Conservation (phyloP, 306 rosid species). For the Prunus padus region DNA sequence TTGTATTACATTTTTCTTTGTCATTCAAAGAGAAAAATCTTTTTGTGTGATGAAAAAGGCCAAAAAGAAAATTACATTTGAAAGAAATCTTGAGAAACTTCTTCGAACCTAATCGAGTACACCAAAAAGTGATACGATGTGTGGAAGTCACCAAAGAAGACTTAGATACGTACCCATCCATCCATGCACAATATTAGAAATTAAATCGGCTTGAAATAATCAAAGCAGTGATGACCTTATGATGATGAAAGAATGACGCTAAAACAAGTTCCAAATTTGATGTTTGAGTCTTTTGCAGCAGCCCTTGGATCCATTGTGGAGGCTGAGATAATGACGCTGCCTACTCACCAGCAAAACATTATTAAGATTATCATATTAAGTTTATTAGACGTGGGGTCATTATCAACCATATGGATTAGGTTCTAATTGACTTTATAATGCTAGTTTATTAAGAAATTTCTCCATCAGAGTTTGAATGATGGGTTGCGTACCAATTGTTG, state of each 20-base stretch:
- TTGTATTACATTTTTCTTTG: no score
- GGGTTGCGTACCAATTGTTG: not conserved
- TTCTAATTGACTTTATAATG: not conserved
- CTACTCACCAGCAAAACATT: not conserved
- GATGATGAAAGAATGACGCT: constrained; percentile 20
- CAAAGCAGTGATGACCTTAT: constrained; percentile 1
- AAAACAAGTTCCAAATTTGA: not conserved
- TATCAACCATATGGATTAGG: not conserved
- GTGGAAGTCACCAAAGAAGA: no score
- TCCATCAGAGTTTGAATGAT: not conserved
- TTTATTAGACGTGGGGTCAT: constrained; percentile 6
- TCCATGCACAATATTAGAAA: not conserved
- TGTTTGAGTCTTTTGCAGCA: not conserved
- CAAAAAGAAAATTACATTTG: no score
- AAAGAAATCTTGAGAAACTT: no score
- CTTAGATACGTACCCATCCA: not conserved
- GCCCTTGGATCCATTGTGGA: not conserved
- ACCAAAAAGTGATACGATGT: no score
- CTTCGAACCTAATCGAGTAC: no score
- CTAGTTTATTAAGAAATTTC: not conserved
- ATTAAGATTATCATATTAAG: not conserved
- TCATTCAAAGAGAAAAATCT: no score
- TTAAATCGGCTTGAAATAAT: no score
- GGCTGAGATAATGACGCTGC: not conserved
- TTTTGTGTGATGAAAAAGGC: no score